phyloP scores from a whole-genome alignment of 1,139 yeast genomes.

The Geotrichum histeridarum region DNA sequence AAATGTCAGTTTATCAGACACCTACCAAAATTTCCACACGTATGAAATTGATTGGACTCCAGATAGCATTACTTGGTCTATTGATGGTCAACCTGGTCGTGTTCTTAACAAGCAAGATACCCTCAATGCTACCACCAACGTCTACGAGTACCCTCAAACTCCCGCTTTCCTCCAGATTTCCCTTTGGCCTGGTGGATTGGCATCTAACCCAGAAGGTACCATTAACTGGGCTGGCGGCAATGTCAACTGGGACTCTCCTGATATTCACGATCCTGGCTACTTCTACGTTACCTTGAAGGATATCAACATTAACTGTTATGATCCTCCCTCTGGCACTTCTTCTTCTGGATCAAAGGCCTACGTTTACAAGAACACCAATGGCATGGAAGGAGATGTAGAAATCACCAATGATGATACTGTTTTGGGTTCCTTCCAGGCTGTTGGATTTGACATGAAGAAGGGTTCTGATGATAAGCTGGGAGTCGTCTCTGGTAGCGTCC shows the following conservation, averaged over 20 bases:
- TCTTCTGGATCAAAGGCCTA: conserved; percentile 53
- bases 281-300: conserved; percentile 61
- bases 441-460: conserved; percentile 59
- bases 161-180: conserved; percentile 84
- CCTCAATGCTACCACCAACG: conserved; percentile 55
- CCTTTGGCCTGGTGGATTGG: conserved; percentile 88
- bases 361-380: conserved; percentile 47
- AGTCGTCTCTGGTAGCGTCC: conserved; percentile 9
- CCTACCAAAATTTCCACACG: conserved; percentile 66
- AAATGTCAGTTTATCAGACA: conserved; percentile 45
- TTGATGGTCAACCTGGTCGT: conserved; percentile 71
- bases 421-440: conserved; percentile 54
- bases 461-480: conserved; percentile 21
- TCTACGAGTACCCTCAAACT: conserved; percentile 74
- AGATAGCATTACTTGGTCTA: conserved; percentile 63
- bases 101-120: conserved; percentile 62
- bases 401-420: conserved; percentile 58
- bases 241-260: conserved; percentile 75
- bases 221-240: conserved; percentile 91
- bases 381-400: conserved; percentile 47
- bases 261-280: conserved; percentile 69
- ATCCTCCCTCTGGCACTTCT: conserved; percentile 53
- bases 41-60: conserved; percentile 85
- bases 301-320: conserved; percentile 61
- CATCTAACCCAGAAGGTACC: conserved; percentile 65